Evolutionary conservation across 1,139 yeast genomes (phyloP).

Genomic region (Sugiyamaella novakii): DNA sequence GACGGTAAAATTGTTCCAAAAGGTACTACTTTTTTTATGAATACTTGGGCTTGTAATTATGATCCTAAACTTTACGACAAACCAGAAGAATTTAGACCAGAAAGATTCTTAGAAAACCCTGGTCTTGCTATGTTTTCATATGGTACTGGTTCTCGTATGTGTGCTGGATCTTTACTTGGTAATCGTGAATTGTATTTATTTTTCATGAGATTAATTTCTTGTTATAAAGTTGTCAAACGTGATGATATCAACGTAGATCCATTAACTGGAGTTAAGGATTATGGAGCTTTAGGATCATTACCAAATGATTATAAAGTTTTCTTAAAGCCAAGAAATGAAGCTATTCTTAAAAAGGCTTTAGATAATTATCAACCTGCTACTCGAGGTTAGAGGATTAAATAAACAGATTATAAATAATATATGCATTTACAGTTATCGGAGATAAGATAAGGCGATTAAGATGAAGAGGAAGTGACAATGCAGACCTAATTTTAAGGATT

Average conservation of each 20-base stretch:
- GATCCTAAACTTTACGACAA: constrained; percentile 49
- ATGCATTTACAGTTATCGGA: too few species aligned
- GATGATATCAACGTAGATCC: constrained; percentile 30
- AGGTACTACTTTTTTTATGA: constrained; percentile 62
- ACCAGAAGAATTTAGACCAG: constrained; percentile 58
- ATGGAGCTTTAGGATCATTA: constrained; percentile 29
- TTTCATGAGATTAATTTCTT: constrained; percentile 45
- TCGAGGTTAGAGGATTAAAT: neutral
- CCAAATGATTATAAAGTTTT: constrained; percentile 29
- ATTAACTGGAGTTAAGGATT: constrained; percentile 30
- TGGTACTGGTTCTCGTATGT: constrained; percentile 69
- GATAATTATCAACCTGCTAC: constrained; percentile 8
- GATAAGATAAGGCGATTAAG: too few species aligned
- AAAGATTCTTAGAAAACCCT: constrained; percentile 52
- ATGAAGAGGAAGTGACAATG: too few species aligned
- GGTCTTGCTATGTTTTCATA: constrained; percentile 55
- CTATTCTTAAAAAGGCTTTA: constrained; percentile 13
- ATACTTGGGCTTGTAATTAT: constrained; percentile 71
- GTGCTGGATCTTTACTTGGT: constrained; percentile 65
- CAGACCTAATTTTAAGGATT: too few species aligned
- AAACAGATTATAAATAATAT: neutral
- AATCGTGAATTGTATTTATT: constrained; percentile 58
- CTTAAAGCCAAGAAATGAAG: constrained; percentile 29
- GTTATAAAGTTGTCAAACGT: constrained; percentile 42
- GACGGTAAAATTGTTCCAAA: constrained; percentile 51